phyloP scores from a whole-genome alignment of 805 yeast genomes.

The Tetrapisispora iriomotensis region DNA sequence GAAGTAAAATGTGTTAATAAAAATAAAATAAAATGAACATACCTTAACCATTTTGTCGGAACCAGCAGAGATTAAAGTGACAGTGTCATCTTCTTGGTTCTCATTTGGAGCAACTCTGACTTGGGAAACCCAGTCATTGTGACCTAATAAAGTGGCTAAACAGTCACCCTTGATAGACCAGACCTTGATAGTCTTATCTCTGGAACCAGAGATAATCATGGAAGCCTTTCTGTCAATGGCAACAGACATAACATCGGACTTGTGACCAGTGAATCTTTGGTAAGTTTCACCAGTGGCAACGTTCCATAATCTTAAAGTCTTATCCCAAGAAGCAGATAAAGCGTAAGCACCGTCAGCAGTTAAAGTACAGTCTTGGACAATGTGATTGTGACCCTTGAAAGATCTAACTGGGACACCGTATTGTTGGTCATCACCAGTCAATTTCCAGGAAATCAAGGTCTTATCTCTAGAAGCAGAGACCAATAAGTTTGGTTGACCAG shows the following conservation, averaged over 20 bases:
- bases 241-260: constrained; percentile 93
- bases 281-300: constrained; percentile 87
- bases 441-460: constrained; percentile 96
- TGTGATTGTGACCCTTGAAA: constrained; percentile 97
- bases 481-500: constrained; percentile 95
- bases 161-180: constrained; percentile 99
- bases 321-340: constrained; percentile 98
- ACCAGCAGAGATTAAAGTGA: constrained; percentile 90
- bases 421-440: constrained; percentile 90
- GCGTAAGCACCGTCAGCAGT: constrained; percentile 97
- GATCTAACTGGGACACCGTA: constrained; percentile 98
- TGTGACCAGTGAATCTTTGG: constrained; percentile 96
- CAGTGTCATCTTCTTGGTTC: constrained; percentile 39
- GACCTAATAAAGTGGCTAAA: constrained; percentile 88
- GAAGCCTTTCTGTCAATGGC: constrained; percentile 93
- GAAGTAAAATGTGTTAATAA: constrained; percentile 2
- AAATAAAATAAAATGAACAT: constrained; percentile 39
- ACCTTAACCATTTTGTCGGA: constrained; percentile 99
- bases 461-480: constrained; percentile 98
- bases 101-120: constrained; percentile 87
- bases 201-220: constrained; percentile 96
- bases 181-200: constrained; percentile 97
- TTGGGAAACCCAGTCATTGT: constrained; percentile 98
- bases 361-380: constrained; percentile 94
- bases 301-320: constrained; percentile 98